A percentile compares a stretch with the other conserved stretches of the same genome.
Evolutionary conservation across 106 monocot species (phyloP).

Genomic region (Dendrobium chrysotoxum): DNA sequence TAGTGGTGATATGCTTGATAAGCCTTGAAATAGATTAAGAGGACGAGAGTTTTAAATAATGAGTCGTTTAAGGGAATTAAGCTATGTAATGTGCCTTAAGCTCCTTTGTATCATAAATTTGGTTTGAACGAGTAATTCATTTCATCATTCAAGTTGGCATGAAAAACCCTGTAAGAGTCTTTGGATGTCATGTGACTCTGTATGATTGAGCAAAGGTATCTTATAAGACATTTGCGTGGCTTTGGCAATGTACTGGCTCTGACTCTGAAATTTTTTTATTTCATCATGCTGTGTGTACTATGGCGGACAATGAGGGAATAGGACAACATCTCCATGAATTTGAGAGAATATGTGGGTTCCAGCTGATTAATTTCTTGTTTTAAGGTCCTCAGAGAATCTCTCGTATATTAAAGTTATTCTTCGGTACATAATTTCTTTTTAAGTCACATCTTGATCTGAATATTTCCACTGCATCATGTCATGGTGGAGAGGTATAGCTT

Average conservation of each 20-base stretch:
- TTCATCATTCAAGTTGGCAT: not conserved
- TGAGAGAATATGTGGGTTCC: not conserved
- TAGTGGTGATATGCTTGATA: conserved; percentile 27
- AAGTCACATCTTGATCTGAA: not conserved
- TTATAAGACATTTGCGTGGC: not conserved
- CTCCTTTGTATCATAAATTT: not conserved
- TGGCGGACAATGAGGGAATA: not conserved
- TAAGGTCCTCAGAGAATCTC: no score
- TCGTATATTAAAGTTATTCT: no score
- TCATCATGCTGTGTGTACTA: not conserved
- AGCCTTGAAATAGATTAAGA: conserved; percentile 19
- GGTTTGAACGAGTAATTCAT: not conserved
- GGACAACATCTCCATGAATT: not conserved
- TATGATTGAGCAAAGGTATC: conserved; percentile 3
- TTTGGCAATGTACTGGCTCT: not conserved
- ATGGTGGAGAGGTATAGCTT: no score
- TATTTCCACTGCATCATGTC: no score
- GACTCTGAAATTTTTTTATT: no score
- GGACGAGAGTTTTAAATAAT: not conserved
- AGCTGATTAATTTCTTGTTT: no score
- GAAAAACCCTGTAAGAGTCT: not conserved
- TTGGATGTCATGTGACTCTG: not conserved
- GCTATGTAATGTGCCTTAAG: not conserved
- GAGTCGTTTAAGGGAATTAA: not conserved
- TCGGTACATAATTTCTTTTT: no score